Conservation (phyloP, 495 filamentous ascomycete genomes). For the Penicillium cosmopolitanum region DNA sequence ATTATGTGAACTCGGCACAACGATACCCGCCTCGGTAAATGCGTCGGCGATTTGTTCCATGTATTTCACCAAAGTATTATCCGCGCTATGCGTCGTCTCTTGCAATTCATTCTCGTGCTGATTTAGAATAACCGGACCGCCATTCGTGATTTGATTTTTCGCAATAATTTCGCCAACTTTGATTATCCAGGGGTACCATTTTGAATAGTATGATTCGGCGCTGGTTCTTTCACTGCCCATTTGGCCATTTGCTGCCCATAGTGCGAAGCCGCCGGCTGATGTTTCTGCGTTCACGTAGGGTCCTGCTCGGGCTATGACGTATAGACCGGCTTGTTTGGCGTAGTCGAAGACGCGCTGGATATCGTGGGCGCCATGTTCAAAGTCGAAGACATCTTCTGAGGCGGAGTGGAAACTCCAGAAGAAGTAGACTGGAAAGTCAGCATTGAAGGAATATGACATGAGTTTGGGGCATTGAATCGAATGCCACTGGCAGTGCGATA, state of each 20-base stretch:
- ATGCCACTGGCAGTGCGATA: too few species aligned
- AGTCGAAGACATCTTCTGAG: constrained; percentile 55
- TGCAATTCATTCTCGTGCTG: constrained; percentile 60
- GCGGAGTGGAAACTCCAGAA: constrained; percentile 61
- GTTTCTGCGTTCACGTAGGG: constrained; percentile 63
- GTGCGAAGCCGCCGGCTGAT: constrained; percentile 52
- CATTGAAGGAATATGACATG: not conserved
- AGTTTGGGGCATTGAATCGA: not conserved
- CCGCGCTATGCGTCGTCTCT: constrained; percentile 39
- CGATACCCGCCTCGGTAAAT: constrained; percentile 49
- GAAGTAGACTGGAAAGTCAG: constrained; percentile 45
- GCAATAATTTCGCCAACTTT: constrained; percentile 52
- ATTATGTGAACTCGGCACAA: constrained; percentile 56
- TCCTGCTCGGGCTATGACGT: constrained; percentile 60
- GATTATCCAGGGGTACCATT: constrained; percentile 49
- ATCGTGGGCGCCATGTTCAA: constrained; percentile 57
- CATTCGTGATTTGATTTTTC: constrained; percentile 53
- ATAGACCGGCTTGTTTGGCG: constrained; percentile 59
- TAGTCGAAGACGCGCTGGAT: constrained; percentile 57
- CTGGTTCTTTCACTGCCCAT: constrained; percentile 48
- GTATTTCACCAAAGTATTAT: constrained; percentile 49
- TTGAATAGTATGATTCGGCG: constrained; percentile 44
- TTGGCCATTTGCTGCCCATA: constrained; percentile 57
- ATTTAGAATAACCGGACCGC: constrained; percentile 55
- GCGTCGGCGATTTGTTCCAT: constrained; percentile 56